Evolutionary conservation across 2,329 filamentous ascomycete species (phyloP), one percentile per base, ranked within the genome.

Genomic region (Aureobasidium melanogenum): DNA sequence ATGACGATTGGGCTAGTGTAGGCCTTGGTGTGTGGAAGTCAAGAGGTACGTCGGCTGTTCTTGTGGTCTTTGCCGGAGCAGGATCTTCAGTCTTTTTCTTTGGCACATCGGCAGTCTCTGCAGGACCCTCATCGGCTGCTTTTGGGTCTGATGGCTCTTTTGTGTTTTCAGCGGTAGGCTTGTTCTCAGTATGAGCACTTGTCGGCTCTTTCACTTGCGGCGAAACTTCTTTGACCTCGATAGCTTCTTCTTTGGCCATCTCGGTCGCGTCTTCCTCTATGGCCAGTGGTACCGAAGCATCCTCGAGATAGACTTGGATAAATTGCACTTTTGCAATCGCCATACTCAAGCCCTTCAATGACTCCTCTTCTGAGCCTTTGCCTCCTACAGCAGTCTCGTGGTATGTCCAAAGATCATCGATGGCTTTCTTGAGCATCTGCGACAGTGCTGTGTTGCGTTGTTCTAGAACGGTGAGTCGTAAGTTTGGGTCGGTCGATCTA

Each of bases 1-100:
- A 91, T 4, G 86, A 88, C 8, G 88, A 90, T 66, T 89, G 87
- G 1, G 87, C 86, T 36, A 91, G 78, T 0, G 81, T 84, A 3
- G 87, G 88, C 24, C 47, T 24, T 26, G 60, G 60, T 28, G 60
- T 54, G 41, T 50, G 51, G 36, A 55, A 55, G 54, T 43, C 36
- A 6, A 39, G 30, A 4, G 56, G 60, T 5, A 50, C 7, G 10
- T 51, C 34, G 22, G 56, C 1, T 41, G 56, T 32, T 30, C 32
- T 59, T 14, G 62, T 15, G 22, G 28, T 38, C 24, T 43, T 56
- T 28, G 28, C 26, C 26, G 60, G 41, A 22, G 52, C 30, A 10
- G 28, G 19, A 14, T 54, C 22, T 39, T 19, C 14, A 9, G 15
- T 17, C 15, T 39, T 17, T 34, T 54, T 24, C 14, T 39, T 14